phyloP scores from a whole-genome alignment of 2,329 filamentous ascomycete genomes.

The Cordyceps cateniannulata region DNA sequence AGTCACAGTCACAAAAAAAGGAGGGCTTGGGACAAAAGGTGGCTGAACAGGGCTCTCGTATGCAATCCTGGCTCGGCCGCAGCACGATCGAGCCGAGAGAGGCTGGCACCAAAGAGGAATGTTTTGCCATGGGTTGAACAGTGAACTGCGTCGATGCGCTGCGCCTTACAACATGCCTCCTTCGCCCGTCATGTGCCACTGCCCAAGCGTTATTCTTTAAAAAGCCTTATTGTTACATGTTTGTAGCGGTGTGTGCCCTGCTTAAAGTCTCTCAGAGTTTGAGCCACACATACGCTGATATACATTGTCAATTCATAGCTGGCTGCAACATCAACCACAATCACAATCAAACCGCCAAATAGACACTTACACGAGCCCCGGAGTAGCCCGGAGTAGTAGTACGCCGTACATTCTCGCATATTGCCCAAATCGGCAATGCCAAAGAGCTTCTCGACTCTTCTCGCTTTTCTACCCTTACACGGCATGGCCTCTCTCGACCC shows the following conservation, averaged over 20 bases:
- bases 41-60: background rate
- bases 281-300: no score
- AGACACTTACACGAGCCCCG: background rate
- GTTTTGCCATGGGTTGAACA: background rate
- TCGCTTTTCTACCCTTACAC: background rate
- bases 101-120: background rate
- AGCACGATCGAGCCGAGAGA: background rate
- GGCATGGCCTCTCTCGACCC: background rate
- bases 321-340: no score
- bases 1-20: background rate
- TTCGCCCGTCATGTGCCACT: background rate
- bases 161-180: background rate
- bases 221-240: no score
- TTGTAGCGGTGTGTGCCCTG: background rate
- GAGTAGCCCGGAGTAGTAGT: background rate
- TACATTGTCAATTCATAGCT: no score
- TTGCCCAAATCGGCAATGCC: background rate
- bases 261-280: no score
- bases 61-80: background rate
- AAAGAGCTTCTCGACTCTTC: background rate
- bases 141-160: background rate
- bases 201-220: background rate
- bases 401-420: background rate
- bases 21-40: background rate
- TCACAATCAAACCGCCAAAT: no score